Evolutionary conservation across 108 stramenopile genomes (phyloP), one percentile per base, ranked within the genome.

Genomic region (Cyclotella atomus): DNA sequence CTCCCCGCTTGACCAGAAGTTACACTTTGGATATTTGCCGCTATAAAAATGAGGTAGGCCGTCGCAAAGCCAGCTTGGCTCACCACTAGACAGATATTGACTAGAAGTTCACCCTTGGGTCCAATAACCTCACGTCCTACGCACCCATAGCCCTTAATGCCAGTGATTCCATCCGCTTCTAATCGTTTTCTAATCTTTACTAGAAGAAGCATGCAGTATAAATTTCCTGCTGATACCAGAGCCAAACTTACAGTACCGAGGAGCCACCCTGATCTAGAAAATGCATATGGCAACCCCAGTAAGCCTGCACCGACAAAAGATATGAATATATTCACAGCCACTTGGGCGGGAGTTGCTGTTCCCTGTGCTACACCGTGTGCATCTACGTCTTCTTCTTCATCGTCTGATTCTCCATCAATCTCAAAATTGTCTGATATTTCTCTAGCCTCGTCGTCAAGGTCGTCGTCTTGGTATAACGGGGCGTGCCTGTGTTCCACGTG

Each of bases 271-370:
- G 87, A 76, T 53, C 76, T 59, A 24, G 82, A 81, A 65, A 93
- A 91, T 20, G 92, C 92, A 65, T 89, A 81, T 1, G 92, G 92
- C 29, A 89, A 41, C 4, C 89, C 92, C 14, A 93, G 62, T 21
- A 93, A 66, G 19, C 92, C 92, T 32, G 92, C 89, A 0, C 92
- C 92, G 0, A 93, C 89, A 75, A 93, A 93, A n/a, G 80, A 83
- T 33, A 93, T 90, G 41, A 93, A 66, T 46, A 93, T 93, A 47
- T 89, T 92, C 41, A 89, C 59, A 19, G 79, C 77, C 19, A 89
- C 82, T 78, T 89, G 89, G 14, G 71, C 45, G 12, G 75, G 75
- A 7, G 84, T 65, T 12, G 84, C 77, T 15, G 66, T 80, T 0
- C 84, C 77, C 43, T 35, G 43, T 20, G 73, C 73, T 64, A 66